A percentile compares a stretch with the other conserved stretches of the same genome.
Evolutionary conservation across 2,329 filamentous ascomycete genomes (phyloP).

Genomic region (Periconia sp.): DNA sequence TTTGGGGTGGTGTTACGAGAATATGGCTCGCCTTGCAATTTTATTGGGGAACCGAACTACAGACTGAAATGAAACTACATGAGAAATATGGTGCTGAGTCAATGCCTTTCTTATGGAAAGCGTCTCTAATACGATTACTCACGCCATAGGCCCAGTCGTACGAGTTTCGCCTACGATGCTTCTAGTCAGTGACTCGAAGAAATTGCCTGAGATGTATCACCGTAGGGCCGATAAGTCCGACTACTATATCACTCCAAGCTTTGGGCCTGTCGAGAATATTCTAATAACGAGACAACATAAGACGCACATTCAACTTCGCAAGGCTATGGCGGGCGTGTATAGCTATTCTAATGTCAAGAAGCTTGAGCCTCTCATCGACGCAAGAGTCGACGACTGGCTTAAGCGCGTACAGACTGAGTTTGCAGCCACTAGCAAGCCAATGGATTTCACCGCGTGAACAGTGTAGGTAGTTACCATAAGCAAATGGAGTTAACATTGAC

Average conservation of each 20-base stretch:
- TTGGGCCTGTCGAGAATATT: conserved; percentile 61
- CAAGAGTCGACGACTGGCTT: conserved; percentile 59
- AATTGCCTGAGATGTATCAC: conserved; percentile 63
- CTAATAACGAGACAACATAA: conserved; percentile 64
- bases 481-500: too few relatives aligned
- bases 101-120: too few relatives aligned
- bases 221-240: conserved; percentile 63
- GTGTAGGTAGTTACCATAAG: too few relatives aligned
- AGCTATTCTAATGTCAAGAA: conserved; percentile 63
- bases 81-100: conserved; percentile 59
- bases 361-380: conserved; percentile 64
- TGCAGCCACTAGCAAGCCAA: conserved; percentile 49
- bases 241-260: conserved; percentile 64
- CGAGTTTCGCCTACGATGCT: conserved; percentile 53
- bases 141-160: conserved; percentile 51
- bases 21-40: conserved; percentile 63
- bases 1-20: conserved; percentile 59
- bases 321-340: conserved; percentile 62
- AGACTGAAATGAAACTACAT: conserved; percentile 51
- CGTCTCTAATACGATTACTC: too few relatives aligned
- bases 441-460: conserved; percentile 64
- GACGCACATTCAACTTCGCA: conserved; percentile 59
- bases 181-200: conserved; percentile 60
- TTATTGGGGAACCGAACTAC: conserved; percentile 54
- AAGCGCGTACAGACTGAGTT: conserved; percentile 56